Conservation (phyloP, 139 green algal species). For the Asterochloris sp. region DNA sequence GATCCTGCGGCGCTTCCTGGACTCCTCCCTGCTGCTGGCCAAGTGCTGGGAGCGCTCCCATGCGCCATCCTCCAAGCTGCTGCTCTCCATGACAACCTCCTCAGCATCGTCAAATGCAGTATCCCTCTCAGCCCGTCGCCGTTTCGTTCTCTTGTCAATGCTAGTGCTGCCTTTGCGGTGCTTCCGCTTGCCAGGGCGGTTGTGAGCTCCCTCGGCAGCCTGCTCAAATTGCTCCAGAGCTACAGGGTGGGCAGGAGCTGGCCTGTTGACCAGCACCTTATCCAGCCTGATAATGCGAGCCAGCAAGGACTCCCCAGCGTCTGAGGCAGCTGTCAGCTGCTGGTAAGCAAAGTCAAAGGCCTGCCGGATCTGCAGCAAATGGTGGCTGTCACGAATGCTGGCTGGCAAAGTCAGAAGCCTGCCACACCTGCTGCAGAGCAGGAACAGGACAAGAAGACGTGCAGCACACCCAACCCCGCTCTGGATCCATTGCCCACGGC, state of each 20-base stretch:
- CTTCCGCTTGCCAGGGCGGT: neutral
- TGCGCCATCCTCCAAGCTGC: neutral
- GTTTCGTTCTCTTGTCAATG: constrained; percentile 7
- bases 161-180: neutral
- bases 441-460: too few species aligned
- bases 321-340: constrained; percentile 35
- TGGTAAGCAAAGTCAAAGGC: constrained; percentile 61
- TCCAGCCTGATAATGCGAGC: constrained; percentile 57
- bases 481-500: too few species aligned
- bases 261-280: constrained; percentile 33
- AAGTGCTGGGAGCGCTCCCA: too few species aligned
- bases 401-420: neutral
- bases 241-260: neutral
- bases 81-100: neutral
- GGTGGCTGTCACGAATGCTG: neutral
- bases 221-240: constrained; percentile 3
- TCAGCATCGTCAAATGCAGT: constrained; percentile 5
- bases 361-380: constrained; percentile 33
- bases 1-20: too few species aligned
- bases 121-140: neutral
- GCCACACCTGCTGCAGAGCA: too few species aligned
- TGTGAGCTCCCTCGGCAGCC: neutral
- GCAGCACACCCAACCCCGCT: too few species aligned
- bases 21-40: too few species aligned
- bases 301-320: constrained; percentile 41